Evolutionary conservation across 192 early-diverging fungal species (phyloP).

Genomic region (Thamnidium elegans): DNA sequence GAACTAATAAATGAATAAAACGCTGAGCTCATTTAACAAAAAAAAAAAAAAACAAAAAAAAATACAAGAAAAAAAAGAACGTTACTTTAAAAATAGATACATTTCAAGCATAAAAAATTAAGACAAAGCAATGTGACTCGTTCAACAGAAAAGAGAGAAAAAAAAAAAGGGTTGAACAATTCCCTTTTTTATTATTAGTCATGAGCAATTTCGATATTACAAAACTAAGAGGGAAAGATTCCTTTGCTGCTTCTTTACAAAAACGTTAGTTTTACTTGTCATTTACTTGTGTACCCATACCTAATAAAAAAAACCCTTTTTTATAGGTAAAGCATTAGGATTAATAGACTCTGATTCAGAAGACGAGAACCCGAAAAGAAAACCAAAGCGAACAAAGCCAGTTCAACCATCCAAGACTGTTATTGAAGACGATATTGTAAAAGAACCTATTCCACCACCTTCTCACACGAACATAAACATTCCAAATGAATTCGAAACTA

Average conservation of each 20-base stretch:
- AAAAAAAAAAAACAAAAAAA: background rate
- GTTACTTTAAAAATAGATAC: background rate
- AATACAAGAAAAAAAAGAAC: background rate
- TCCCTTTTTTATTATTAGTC: background rate
- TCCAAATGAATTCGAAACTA: background rate
- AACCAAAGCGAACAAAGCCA: background rate
- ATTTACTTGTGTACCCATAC: background rate
- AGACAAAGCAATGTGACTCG: too few species aligned
- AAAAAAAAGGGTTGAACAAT: background rate
- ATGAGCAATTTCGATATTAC: constrained; percentile 31
- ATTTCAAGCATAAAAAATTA: background rate
- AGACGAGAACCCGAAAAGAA: background rate
- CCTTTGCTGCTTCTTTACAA: constrained; percentile 6
- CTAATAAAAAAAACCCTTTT: background rate
- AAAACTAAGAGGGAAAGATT: background rate
- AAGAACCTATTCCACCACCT: background rate
- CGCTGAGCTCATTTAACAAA: constrained; percentile 28
- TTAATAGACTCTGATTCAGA: constrained; percentile 4
- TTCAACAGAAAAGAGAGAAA: background rate
- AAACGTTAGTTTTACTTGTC: constrained; percentile 1
- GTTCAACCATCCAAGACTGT: background rate
- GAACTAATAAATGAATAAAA: constrained; percentile 39
- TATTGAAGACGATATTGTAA: too few species aligned
- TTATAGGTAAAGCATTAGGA: constrained; percentile 13
- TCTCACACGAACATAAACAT: background rate